These are phyloP conservation scores for Elsinoe perseae DNA, from an alignment of 2,329 filamentous ascomycete species.

Conservation along the genomic window DNA sequence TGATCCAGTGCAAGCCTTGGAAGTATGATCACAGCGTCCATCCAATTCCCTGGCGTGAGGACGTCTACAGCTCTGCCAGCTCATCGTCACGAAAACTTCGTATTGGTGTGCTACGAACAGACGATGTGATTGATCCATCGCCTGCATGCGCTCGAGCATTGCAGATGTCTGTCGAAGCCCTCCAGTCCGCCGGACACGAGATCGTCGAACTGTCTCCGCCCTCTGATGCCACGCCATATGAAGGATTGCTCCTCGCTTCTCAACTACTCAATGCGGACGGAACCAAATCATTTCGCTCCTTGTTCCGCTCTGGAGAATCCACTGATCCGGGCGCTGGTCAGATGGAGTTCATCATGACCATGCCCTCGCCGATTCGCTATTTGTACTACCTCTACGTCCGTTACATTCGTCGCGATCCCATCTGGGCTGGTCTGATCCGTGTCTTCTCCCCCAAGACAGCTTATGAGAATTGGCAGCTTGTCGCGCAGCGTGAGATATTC, in stretches of 20 bases:
- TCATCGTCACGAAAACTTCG: slow-evolving; percentile 55
- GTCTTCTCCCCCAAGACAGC: slow-evolving; percentile 67
- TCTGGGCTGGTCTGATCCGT: slow-evolving; percentile 71
- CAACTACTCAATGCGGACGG: slow-evolving; percentile 80
- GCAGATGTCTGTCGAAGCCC: slow-evolving; percentile 59
- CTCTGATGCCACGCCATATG: slow-evolving; percentile 51
- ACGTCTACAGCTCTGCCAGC: slow-evolving; percentile 54
- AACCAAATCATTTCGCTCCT: slow-evolving; percentile 67
- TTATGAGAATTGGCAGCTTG: slow-evolving; percentile 75
- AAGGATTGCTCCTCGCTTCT: slow-evolving; percentile 67
- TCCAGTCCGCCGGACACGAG: slow-evolving; percentile 66
- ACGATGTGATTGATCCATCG: slow-evolving; percentile 70
- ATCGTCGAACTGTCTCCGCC: slow-evolving; percentile 63
- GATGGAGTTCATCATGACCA: slow-evolving; percentile 63
- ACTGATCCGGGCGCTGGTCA: slow-evolving; percentile 70
- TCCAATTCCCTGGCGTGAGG: slow-evolving; percentile 68
- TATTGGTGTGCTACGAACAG: slow-evolving; percentile 67
- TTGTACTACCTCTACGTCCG: slow-evolving; percentile 86
- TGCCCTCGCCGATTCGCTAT: slow-evolving; percentile 69
- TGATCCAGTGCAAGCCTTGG: slow-evolving; percentile 81
- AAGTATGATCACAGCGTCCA: slow-evolving; percentile 80
- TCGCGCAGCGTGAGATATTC: slow-evolving; percentile 68
- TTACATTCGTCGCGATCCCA: slow-evolving; percentile 64
- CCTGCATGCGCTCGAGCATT: slow-evolving; percentile 76
- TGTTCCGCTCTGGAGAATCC: slow-evolving; percentile 68